Conservation (phyloP, 2,329 filamentous ascomycete genomes). For the Cyclaneusma minus region DNA sequence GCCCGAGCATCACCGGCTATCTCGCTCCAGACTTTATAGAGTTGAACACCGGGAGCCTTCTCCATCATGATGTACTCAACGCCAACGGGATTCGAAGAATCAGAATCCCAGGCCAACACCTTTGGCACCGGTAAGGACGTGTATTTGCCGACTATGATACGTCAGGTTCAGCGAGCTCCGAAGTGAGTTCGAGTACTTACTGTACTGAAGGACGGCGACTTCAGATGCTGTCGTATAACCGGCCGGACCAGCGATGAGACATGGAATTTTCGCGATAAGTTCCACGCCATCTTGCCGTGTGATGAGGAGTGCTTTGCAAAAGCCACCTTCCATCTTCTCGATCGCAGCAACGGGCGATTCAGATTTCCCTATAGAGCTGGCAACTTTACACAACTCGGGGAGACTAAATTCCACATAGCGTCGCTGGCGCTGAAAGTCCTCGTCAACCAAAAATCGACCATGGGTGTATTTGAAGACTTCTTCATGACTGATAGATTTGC, state of each 20-base stretch:
- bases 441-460: too few species aligned
- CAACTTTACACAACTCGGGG: too few species aligned
- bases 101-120: slow-evolving; percentile 26
- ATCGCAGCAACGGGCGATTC: too few species aligned
- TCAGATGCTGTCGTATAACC: slow-evolving; percentile 11
- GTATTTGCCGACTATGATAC: slow-evolving; percentile 9
- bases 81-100: slow-evolving; percentile 19
- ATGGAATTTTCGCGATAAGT: slow-evolving; percentile 9
- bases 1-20: slow-evolving; percentile 18
- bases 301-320: slow-evolving; percentile 10
- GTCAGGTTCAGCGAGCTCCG: too few species aligned
- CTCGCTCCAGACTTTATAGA: slow-evolving; percentile 17
- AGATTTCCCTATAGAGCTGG: too few species aligned
- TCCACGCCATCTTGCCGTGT: slow-evolving; percentile 10
- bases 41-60: slow-evolving; percentile 18
- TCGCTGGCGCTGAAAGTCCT: too few species aligned
- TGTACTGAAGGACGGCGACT: too few species aligned
- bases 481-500: too few species aligned
- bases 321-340: too few species aligned
- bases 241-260: slow-evolving; percentile 9
- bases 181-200: background rate
- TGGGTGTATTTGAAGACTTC: too few species aligned
- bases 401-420: too few species aligned
- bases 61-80: slow-evolving; percentile 25
- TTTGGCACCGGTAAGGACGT: slow-evolving; percentile 25